Conservation (phyloP, 1,139 yeast species). For the Yamadazyma kanchanaburiensis region DNA sequence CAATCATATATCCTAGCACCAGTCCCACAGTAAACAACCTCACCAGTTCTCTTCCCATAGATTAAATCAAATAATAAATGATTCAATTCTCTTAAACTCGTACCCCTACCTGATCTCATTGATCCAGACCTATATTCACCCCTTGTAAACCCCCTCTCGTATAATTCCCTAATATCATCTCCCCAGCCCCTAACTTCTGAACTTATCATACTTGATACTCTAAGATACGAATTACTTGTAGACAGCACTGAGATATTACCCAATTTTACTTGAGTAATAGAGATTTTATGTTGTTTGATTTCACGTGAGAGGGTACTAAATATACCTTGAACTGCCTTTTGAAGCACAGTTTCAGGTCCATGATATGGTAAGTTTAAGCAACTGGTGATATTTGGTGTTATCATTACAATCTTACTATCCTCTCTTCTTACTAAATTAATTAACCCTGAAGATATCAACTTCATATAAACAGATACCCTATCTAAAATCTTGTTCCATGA, state of each 20-base stretch:
- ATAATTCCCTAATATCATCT: constrained; percentile 33
- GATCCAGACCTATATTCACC: constrained; percentile 34
- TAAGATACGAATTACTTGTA: constrained; percentile 20
- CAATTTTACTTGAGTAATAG: constrained; percentile 43
- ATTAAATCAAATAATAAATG: constrained; percentile 55
- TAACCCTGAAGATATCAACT: constrained; percentile 55
- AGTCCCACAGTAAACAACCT: constrained; percentile 45
- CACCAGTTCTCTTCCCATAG: constrained; percentile 23
- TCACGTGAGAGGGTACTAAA: constrained; percentile 41
- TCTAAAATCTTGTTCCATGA: constrained; percentile 54
- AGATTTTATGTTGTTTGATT: constrained; percentile 36
- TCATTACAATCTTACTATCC: constrained; percentile 40
- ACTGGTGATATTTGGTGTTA: constrained; percentile 44
- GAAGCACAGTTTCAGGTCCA: constrained; percentile 46
- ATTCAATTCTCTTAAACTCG: constrained; percentile 46
- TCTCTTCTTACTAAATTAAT: constrained; percentile 51
- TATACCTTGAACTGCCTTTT: constrained; percentile 31
- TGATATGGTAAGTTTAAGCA: constrained; percentile 46
- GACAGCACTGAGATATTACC: constrained; percentile 46
- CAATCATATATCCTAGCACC: constrained; percentile 48
- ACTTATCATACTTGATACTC: constrained; percentile 21
- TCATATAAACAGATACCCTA: constrained; percentile 44
- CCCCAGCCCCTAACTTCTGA: constrained; percentile 44
- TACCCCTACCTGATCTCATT: constrained; percentile 33
- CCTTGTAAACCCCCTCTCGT: constrained; percentile 32